Evolutionary conservation across 768 basidiomycete species (phyloP).

Genomic region (Lactifluus pinguis): DNA sequence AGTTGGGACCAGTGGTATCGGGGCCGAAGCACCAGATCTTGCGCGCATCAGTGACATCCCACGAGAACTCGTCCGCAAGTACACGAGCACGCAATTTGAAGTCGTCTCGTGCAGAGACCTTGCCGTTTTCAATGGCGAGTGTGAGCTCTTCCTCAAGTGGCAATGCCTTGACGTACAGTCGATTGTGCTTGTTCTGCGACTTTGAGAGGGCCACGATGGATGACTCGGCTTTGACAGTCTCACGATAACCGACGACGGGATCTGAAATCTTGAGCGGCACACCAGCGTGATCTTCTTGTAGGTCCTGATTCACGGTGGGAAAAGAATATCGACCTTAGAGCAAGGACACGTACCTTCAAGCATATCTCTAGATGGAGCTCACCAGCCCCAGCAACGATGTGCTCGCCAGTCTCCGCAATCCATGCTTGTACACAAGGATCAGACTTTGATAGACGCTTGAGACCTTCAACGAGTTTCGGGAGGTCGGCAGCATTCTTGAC

Average conservation of each 20-base stretch:
- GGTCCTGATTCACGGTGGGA: constrained; percentile 50
- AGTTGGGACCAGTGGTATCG: constrained; percentile 93
- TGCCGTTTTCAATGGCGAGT: constrained; percentile 83
- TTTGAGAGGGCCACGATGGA: constrained; percentile 95
- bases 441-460: constrained; percentile 99
- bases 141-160: constrained; percentile 93
- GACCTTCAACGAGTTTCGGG: constrained; percentile 99
- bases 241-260: constrained; percentile 95
- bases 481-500: constrained; percentile 99
- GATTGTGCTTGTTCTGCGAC: constrained; percentile 99
- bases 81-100: constrained; percentile 93
- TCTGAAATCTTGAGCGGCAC: constrained; percentile 98
- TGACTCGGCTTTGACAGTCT: constrained; percentile 95
- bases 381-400: constrained; percentile 99
- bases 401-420: constrained; percentile 88
- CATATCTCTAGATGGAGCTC: constrained; percentile 99
- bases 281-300: constrained; percentile 99
- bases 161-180: constrained; percentile 87
- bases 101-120: constrained; percentile 87
- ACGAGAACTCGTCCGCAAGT: constrained; percentile 92
- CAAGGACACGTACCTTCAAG: constrained; percentile 59
- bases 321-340: background rate
- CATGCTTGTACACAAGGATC: constrained; percentile 98
- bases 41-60: constrained; percentile 98
- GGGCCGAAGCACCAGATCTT: constrained; percentile 99